Base-by-base conservation (phyloP, 139 green algal species). In the Picochlorum costavermella region DNA sequence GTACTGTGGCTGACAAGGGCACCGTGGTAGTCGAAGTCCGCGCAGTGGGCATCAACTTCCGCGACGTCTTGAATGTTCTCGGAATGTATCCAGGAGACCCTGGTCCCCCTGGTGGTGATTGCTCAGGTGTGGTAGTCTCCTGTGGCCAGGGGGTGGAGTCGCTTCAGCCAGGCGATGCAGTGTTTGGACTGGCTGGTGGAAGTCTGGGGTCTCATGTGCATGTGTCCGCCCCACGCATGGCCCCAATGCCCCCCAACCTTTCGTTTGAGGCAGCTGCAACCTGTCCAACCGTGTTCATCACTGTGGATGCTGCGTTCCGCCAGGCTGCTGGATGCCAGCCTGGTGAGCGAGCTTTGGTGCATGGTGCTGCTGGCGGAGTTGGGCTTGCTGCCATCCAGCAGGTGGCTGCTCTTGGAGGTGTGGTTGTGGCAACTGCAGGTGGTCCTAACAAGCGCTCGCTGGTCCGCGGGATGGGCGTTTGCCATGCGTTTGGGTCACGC, bases 161-260 rank as follows among this genome's bases (percentile, higher is more conserved):
- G 29, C 25, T 72, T 31, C 20, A 23, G 13, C 62, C 62, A 37
- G 85, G 88, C 3, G 76, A 89, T 23, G 66, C 73, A 1, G 86
- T 93, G 44, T 92, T 92, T 81, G 88, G 88, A 9, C 60, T 95
- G 37, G 83, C 88, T 0, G 62, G 65, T 2, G 88, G 88, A 50
- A 84, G 82, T 55, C 75, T 95, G 58, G 85, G 86, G 31, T 85
- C 59, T 6, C 60, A 81, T 4, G 81, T 90, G 3, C 62, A 8
- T 6, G 73, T 67, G 0, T 49, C 69, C 12, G 64, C 56, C 1
- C 64, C 43, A 3, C 69, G 81, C 2, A 17, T 90, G 62, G 83
- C 76, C 8, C 61, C 62, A 1, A 73, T 89, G 73, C 88, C 86
- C 14, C 45, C 72, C 6, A 62, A 53, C 37, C 49, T 92, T 5